A percentile compares a stretch with the other conserved stretches of the same genome.
Conservation (phyloP, 1,139 yeast species). For the Zygoascus sp. region DNA sequence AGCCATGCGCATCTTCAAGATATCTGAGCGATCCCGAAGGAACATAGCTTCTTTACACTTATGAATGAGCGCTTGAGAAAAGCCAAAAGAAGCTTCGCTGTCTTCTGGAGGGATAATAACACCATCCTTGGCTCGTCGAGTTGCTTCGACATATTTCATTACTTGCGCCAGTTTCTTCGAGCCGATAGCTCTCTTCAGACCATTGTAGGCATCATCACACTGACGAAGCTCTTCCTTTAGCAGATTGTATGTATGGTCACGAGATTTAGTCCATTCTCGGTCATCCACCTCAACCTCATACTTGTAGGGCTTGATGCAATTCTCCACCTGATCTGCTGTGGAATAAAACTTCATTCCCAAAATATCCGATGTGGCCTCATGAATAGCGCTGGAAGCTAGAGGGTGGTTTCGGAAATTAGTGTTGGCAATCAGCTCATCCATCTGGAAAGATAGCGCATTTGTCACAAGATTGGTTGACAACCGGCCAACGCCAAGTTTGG, state of each 20-base stretch:
- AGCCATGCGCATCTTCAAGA: slow-evolving; percentile 69
- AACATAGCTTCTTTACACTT: slow-evolving; percentile 82
- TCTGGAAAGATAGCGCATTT: slow-evolving; percentile 70
- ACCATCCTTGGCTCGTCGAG: slow-evolving; percentile 35
- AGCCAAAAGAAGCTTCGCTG: slow-evolving; percentile 66
- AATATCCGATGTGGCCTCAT: slow-evolving; percentile 79
- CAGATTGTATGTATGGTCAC: slow-evolving; percentile 69
- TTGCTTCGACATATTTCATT: slow-evolving; percentile 58
- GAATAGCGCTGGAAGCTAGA: slow-evolving; percentile 72
- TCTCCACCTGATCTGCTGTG: slow-evolving; percentile 97
- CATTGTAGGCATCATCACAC: slow-evolving; percentile 61
- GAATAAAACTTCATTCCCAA: slow-evolving; percentile 75
- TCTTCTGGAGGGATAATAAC: slow-evolving; percentile 15
- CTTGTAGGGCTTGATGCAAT: slow-evolving; percentile 95
- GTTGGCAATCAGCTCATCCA: slow-evolving; percentile 63
- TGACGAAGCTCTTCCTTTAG: slow-evolving; percentile 82
- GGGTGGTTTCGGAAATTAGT: slow-evolving; percentile 84
- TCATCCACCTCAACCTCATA: slow-evolving; percentile 96
- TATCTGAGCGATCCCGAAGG: slow-evolving; percentile 65
- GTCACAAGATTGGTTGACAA: slow-evolving; percentile 79
- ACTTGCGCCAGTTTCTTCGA: slow-evolving; percentile 80
- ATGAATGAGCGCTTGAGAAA: slow-evolving; percentile 63
- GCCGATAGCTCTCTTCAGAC: slow-evolving; percentile 71
- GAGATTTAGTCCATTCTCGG: slow-evolving; percentile 82
- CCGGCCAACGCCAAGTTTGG: slow-evolving; percentile 92